Evolutionary conservation across 768 basidiomycete species (phyloP), one percentile per base, ranked within the genome.

Genomic region (Trametes gibbosa): DNA sequence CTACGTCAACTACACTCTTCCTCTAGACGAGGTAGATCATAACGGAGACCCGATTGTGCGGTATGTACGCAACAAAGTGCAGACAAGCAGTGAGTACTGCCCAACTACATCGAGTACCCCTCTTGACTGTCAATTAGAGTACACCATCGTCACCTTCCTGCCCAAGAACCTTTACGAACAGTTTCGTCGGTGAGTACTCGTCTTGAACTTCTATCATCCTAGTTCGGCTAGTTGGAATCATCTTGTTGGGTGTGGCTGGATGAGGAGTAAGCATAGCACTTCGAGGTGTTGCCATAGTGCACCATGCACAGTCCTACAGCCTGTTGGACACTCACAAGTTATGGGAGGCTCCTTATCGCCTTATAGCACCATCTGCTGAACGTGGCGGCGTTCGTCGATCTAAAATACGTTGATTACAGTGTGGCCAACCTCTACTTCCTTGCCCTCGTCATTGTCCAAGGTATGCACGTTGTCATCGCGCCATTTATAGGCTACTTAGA

Each of bases 131-230:
- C 7, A 19, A 24, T 8, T 69, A 94, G 92, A 95, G 74, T 98
- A 98, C 74, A 96, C 94, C 25, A 72, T 92, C 48, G 49, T 97
- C 50, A 91, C 93, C 0, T 98, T 98, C 70, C 66, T 98, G 43
- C 95, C 95, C 10, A 95, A 92, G 81, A 97, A 98, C 71, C 74
- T 98, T 63, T 92, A 86, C 64, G 94, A 98, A 73, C 96, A 99
- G 70, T 99, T 98, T 70, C 81, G 92, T 61, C 82, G 95, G 87
- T 88, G 61, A 64, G 83, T 67, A 29, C 14, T 23, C 46, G 1
- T 6, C 37, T 32, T 40, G 8, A 23, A 19, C 21, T 16, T 39
- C n/a, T 13, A 16, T 46, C 6, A 23, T 12, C 21, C 12, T 3
- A 16, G 23, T 16, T 25, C 19, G 6, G 41, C n/a, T n/a, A n/a